Evolutionary conservation across 306 rosid species (phyloP).

Genomic region (Corylus heterophylla): DNA sequence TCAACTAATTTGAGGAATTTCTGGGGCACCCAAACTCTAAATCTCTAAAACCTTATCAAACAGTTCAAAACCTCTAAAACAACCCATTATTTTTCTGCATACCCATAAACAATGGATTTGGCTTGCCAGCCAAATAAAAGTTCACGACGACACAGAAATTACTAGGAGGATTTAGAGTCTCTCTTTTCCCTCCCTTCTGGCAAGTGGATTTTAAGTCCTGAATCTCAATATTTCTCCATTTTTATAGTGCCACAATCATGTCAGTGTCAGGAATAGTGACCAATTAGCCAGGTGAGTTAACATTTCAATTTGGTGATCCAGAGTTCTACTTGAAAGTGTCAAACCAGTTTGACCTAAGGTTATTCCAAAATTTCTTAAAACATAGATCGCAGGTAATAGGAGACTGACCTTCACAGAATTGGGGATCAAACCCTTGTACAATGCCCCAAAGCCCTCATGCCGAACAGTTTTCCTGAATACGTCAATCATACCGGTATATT

Average conservation of each 20-base stretch:
- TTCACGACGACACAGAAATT: not conserved
- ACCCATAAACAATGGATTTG: not conserved
- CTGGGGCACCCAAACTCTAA: not conserved
- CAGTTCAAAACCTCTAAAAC: not conserved
- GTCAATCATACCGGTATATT: slow-evolving; percentile 91
- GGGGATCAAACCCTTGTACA: slow-evolving; percentile 98
- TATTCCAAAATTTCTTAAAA: slow-evolving; percentile 2
- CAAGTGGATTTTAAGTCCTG: not conserved
- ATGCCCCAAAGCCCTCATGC: slow-evolving; percentile 90
- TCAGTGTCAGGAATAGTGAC: not conserved
- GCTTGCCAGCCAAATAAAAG: slow-evolving; percentile 4
- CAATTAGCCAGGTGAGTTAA: not conserved
- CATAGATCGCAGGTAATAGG: slow-evolving; percentile 17
- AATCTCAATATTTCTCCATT: not conserved
- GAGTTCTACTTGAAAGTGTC: not conserved
- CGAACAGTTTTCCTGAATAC: slow-evolving; percentile 95
- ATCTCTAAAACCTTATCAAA: not conserved
- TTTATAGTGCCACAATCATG: not conserved
- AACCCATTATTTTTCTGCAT: not conserved
- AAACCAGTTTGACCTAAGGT: slow-evolving; percentile 2
- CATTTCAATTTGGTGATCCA: not conserved
- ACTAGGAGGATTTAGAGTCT: not conserved
- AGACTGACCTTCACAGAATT: slow-evolving; percentile 89
- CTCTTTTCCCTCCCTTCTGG: not conserved
- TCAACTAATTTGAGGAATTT: not conserved